Evolutionary conservation across 2,329 filamentous ascomycete genomes (phyloP).

Genomic region (Elsinoe necatrix): DNA sequence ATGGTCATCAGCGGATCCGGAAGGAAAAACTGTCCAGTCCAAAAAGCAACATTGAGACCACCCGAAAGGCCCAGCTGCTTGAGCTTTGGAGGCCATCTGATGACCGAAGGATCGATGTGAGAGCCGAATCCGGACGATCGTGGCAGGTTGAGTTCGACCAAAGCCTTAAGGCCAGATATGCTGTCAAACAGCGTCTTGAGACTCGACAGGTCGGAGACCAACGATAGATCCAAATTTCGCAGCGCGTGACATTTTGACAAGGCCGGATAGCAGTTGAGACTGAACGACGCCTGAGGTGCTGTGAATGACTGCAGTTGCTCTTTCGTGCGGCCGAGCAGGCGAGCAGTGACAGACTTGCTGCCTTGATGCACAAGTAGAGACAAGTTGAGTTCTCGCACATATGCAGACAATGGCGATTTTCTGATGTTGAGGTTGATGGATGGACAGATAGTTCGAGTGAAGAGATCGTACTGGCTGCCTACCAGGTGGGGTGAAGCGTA

Average conservation of each 20-base stretch:
- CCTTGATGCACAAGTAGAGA: constrained; percentile 50
- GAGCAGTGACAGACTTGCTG: constrained; percentile 48
- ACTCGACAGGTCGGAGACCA: constrained; percentile 44
- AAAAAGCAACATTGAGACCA: constrained; percentile 36
- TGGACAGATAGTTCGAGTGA: constrained; percentile 48
- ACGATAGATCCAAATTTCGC: constrained; percentile 43
- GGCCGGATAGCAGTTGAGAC: constrained; percentile 48
- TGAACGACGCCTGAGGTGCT: constrained; percentile 51
- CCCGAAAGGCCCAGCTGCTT: constrained; percentile 37
- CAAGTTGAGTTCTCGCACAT: constrained; percentile 48
- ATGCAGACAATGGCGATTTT: constrained; percentile 39
- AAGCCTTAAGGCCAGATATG: constrained; percentile 37
- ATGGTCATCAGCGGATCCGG: constrained; percentile 31
- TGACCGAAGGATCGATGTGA: constrained; percentile 19
- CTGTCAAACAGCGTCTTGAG: constrained; percentile 44
- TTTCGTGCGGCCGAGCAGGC: constrained; percentile 48
- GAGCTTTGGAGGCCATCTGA: constrained; percentile 38
- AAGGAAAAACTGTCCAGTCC: constrained; percentile 29
- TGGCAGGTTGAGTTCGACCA: constrained; percentile 37
- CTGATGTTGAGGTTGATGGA: constrained; percentile 42
- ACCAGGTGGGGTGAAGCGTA: constrained; percentile 46
- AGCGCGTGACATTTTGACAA: constrained; percentile 48
- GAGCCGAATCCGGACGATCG: constrained; percentile 27
- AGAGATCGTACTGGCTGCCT: constrained; percentile 46
- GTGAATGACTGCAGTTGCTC: constrained; percentile 45